These are phyloP conservation scores for Plasmodium knowlesi DNA, from an alignment of 169 alveolate species.

Conservation along the genomic window DNA sequence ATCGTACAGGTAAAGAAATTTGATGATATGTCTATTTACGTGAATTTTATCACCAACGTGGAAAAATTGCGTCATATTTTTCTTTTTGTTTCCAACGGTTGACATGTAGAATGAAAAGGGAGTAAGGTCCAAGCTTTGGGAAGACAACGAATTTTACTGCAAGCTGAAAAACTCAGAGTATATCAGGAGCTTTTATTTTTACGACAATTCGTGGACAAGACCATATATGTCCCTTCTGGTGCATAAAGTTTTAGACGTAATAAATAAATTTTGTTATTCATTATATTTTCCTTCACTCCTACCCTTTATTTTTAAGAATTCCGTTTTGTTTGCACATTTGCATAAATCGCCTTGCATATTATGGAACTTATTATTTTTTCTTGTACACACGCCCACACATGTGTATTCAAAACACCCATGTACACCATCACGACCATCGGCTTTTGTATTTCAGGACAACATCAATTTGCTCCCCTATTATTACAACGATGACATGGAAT, in stretches of 20 bases:
- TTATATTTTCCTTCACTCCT: not conserved
- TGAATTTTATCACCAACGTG: not conserved
- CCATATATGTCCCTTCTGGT: slow-evolving; percentile 70
- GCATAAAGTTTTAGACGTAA: slow-evolving; percentile 70
- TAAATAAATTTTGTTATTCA: not conserved
- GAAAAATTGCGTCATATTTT: not conserved
- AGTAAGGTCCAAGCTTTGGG: slow-evolving; percentile 68
- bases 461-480: slow-evolving; percentile 55
- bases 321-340: not conserved
- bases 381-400: not conserved
- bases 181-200: slow-evolving; percentile 67
- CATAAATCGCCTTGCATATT: not conserved
- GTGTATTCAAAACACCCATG: not conserved
- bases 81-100: not conserved
- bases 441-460: slow-evolving; percentile 19
- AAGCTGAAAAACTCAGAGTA: slow-evolving; percentile 50
- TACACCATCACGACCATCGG: not conserved
- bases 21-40: not conserved
- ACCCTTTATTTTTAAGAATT: not conserved
- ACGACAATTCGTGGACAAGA: slow-evolving; percentile 69
- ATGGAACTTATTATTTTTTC: not conserved
- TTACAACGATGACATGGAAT: slow-evolving; percentile 70
- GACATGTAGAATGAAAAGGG: slow-evolving; percentile 40
- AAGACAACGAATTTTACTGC: slow-evolving; percentile 61
- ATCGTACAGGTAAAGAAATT: slow-evolving; percentile 13